Percentiles rank a stretch among this genome's conserved stretches.
Conservation (phyloP, 257 asterid genomes). For the Solanum appendiculatum region DNA sequence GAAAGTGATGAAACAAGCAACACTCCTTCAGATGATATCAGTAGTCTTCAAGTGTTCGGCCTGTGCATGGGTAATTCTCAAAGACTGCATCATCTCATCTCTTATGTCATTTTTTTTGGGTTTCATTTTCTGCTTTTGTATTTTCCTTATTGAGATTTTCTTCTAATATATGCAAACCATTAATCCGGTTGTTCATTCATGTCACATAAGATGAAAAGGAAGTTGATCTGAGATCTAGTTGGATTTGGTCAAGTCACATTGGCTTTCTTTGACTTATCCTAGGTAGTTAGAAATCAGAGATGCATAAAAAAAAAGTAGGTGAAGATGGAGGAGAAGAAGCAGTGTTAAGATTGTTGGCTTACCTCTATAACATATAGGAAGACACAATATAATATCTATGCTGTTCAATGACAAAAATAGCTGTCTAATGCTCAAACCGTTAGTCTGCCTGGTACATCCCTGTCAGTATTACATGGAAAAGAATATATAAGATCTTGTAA, state of each 20-base stretch:
- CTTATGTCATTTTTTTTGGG: neutral
- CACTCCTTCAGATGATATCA: slow-evolving; percentile 36
- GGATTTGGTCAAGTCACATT: neutral
- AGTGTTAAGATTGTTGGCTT: neutral
- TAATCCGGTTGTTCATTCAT: neutral
- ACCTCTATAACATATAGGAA: neutral
- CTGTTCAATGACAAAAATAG: neutral
- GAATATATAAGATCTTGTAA: neutral
- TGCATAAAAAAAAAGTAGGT: neutral
- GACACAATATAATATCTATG: neutral
- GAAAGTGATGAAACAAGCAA: slow-evolving; percentile 55
- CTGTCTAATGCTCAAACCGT: neutral
- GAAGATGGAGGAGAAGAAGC: neutral
- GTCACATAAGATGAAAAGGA: neutral
- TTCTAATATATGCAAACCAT: neutral
- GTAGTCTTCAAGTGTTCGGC: slow-evolving; percentile 40
- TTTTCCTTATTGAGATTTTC: neutral
- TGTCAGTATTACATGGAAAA: neutral
- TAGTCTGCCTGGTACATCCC: neutral
- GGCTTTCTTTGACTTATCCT: neutral
- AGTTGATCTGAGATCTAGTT: neutral
- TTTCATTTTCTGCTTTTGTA: neutral
- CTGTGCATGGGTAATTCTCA: slow-evolving; percentile 58
- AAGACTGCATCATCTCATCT: neutral
- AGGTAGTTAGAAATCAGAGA: neutral